A percentile compares a stretch with the other conserved stretches of the same genome.
Evolutionary conservation across 768 basidiomycete genomes (phyloP).

Genomic region (Coprinopsis strossmayeri): DNA sequence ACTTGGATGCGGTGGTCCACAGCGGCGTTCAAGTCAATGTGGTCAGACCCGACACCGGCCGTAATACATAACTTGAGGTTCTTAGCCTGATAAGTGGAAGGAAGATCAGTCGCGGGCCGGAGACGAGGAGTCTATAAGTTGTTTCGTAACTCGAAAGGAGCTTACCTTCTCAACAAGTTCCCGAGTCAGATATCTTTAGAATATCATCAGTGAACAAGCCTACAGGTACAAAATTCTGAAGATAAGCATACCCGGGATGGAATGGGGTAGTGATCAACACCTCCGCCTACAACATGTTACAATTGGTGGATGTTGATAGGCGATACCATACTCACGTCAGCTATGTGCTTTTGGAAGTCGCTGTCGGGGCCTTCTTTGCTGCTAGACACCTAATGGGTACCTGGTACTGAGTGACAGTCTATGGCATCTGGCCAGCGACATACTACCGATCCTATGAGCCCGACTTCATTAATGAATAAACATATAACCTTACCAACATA

Average conservation of each 20-base stretch:
- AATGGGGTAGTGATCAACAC: slow-evolving; percentile 81
- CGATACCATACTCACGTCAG: slow-evolving; percentile 46
- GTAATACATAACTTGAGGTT: slow-evolving; percentile 89
- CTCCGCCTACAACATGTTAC: slow-evolving; percentile 46
- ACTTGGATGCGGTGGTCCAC: slow-evolving; percentile 78
- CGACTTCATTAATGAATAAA: too few relatives aligned
- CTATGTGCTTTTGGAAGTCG: slow-evolving; percentile 77
- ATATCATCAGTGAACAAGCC: background rate
- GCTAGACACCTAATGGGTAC: slow-evolving; percentile 50
- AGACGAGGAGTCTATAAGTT: too few relatives aligned
- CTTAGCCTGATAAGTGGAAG: slow-evolving; percentile 47
- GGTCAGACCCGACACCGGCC: slow-evolving; percentile 88
- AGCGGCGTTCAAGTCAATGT: slow-evolving; percentile 84
- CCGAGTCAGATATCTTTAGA: slow-evolving; percentile 56
- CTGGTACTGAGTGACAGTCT: too few relatives aligned
- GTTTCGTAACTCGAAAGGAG: background rate
- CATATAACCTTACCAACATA: slow-evolving; percentile 63
- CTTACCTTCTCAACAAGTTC: slow-evolving; percentile 64
- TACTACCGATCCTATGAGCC: too few relatives aligned
- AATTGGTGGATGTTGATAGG: background rate
- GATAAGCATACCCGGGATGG: slow-evolving; percentile 54
- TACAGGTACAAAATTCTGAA: background rate
- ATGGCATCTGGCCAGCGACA: background rate
- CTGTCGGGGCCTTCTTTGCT: slow-evolving; percentile 80
- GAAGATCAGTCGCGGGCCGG: too few relatives aligned